Evolutionary conservation across 208 protist species (phyloP).

Genomic region (Acanthamoeba divionensis): DNA sequence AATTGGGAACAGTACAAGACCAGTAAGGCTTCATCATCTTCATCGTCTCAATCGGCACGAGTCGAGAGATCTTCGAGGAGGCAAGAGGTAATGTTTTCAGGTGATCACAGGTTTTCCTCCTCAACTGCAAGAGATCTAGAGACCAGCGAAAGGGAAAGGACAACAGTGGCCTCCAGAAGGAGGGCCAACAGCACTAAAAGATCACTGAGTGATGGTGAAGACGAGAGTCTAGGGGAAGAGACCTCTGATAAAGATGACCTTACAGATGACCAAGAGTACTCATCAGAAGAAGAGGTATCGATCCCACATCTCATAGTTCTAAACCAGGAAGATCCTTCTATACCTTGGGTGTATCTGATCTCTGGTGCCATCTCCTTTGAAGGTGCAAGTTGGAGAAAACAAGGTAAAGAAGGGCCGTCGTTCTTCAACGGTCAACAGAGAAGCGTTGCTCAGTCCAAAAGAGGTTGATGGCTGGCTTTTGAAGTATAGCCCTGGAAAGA

Average conservation of each 20-base stretch:
- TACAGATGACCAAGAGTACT: constrained; percentile 2
- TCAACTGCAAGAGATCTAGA: neutral
- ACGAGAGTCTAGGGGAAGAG: neutral
- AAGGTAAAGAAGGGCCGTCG: neutral
- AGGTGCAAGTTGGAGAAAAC: neutral
- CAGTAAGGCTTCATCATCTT: neutral
- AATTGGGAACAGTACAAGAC: neutral
- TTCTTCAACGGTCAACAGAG: neutral
- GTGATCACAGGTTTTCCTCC: no score
- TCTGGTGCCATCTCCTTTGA: no score
- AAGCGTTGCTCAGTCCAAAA: neutral
- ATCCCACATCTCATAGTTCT: no score
- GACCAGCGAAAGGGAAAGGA: neutral
- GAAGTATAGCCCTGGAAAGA: neutral
- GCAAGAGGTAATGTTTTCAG: neutral
- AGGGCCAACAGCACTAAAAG: no score
- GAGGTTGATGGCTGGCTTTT: neutral
- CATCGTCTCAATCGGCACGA: neutral
- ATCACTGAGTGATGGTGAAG: no score
- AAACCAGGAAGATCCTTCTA: no score
- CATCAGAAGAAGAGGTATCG: constrained; percentile 37
- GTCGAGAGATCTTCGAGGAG: neutral
- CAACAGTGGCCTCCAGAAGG: neutral
- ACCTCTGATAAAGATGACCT: neutral
- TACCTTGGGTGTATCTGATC: no score